These are phyloP conservation scores for Stachybotrys chartarum DNA, from an alignment of 2,329 filamentous ascomycete genomes.

Conservation along the genomic window DNA sequence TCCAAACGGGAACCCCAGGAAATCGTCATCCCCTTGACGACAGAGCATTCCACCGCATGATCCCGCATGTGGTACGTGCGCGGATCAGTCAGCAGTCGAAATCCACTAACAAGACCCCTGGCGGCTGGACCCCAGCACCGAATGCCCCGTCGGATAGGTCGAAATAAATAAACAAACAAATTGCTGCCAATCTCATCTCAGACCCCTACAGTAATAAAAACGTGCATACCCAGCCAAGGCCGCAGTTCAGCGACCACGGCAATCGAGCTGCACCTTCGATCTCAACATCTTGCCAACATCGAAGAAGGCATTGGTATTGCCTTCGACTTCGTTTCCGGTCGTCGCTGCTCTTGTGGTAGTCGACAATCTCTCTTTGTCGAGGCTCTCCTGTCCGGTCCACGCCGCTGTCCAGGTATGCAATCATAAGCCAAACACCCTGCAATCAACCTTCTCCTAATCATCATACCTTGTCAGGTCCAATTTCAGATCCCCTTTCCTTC, in stretches of 20 bases:
- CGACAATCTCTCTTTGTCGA: neutral
- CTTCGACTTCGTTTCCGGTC: neutral
- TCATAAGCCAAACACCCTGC: neutral
- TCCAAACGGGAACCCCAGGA: constrained; percentile 4
- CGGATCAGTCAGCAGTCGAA: constrained; percentile 6
- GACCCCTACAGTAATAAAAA: constrained; percentile 12
- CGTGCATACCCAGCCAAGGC: constrained; percentile 5
- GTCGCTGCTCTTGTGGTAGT: neutral
- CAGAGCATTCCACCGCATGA: constrained; percentile 10
- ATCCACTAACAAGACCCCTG: constrained; percentile 1
- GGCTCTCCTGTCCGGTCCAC: neutral
- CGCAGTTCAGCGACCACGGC: constrained; percentile 15
- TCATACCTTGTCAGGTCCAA: neutral
- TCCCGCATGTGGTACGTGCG: constrained; percentile 14
- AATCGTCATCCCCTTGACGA: constrained; percentile 27
- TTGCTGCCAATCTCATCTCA: constrained; percentile 12
- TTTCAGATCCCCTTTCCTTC: neutral
- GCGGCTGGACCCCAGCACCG: constrained; percentile 2
- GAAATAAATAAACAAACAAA: constrained; percentile 29
- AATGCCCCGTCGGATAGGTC: neutral
- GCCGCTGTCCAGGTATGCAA: neutral
- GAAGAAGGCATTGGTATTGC: neutral
- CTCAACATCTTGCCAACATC: neutral
- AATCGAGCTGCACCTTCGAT: constrained; percentile 7
- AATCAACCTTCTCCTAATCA: neutral